phyloP scores from a whole-genome alignment of 768 basidiomycete species.

The Inosperma sp. region DNA sequence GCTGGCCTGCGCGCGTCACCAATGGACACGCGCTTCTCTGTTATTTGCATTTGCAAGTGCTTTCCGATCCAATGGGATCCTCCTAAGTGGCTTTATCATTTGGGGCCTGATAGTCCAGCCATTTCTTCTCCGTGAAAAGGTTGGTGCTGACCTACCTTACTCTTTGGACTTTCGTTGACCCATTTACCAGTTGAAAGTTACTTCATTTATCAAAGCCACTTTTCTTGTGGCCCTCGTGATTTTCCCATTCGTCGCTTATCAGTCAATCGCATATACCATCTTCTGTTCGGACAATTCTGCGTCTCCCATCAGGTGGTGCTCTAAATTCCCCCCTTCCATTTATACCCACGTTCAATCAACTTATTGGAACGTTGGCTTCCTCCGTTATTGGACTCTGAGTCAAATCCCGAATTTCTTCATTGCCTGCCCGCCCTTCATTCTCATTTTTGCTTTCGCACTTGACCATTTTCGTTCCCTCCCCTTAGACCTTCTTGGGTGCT shows the following conservation, averaged over 20 bases:
- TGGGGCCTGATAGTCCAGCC: constrained; percentile 69
- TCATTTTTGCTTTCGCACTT: constrained; percentile 42
- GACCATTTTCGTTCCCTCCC: constrained; percentile 27
- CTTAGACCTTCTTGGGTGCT: background rate
- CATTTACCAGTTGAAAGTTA: constrained; percentile 31
- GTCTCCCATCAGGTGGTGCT: constrained; percentile 56
- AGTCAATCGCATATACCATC: constrained; percentile 55
- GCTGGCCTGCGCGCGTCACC: constrained; percentile 45
- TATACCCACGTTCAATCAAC: constrained; percentile 77
- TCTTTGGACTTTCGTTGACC: background rate
- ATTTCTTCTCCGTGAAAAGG: constrained; percentile 36
- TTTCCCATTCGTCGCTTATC: constrained; percentile 68
- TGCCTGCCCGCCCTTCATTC: constrained; percentile 61
- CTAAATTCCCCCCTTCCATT: constrained; percentile 52
- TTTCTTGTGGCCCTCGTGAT: constrained; percentile 45
- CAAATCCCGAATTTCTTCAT: constrained; percentile 90
- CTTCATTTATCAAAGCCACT: constrained; percentile 32
- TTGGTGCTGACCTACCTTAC: constrained; percentile 18
- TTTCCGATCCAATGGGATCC: constrained; percentile 76
- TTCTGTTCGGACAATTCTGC: constrained; percentile 52
- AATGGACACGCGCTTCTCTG: constrained; percentile 54
- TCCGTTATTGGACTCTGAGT: constrained; percentile 77
- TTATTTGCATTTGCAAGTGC: constrained; percentile 58
- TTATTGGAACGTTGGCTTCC: constrained; percentile 86
- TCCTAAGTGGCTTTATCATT: constrained; percentile 71